phyloP scores from a whole-genome alignment of 257 asterid genomes.

The Gentiana straminea region DNA sequence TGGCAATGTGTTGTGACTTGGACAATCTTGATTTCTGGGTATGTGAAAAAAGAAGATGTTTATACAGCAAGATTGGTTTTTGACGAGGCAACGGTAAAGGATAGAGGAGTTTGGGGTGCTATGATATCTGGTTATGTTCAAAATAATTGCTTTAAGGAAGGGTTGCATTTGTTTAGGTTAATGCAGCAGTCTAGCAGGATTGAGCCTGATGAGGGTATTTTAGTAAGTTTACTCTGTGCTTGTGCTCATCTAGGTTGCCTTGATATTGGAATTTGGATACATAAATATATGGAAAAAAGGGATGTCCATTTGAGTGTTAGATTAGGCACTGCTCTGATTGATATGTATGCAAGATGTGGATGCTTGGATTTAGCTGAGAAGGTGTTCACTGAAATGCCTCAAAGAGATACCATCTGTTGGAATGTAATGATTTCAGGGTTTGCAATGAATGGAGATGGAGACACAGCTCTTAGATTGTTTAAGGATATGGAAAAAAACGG shows the following conservation, averaged over 20 bases:
- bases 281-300: constrained; percentile 29
- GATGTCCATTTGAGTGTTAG: constrained; percentile 21
- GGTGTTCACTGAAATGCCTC: neutral
- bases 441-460: constrained; percentile 58
- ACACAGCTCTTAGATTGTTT: constrained; percentile 34
- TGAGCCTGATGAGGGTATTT: constrained; percentile 50
- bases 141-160: constrained; percentile 66
- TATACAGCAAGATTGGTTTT: constrained; percentile 44
- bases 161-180: constrained; percentile 44
- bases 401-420: constrained; percentile 55
- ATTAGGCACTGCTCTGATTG: constrained; percentile 49
- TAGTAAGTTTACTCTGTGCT: constrained; percentile 47
- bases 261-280: constrained; percentile 64
- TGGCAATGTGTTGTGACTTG: constrained; percentile 46
- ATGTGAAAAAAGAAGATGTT: constrained; percentile 46
- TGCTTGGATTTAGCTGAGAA: constrained; percentile 38
- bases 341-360: constrained; percentile 69
- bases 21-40: constrained; percentile 63
- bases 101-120: constrained; percentile 24
- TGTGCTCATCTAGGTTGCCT: constrained; percentile 61
- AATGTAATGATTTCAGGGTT: constrained; percentile 61
- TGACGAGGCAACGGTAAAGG: constrained; percentile 52
- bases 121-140: constrained; percentile 56
- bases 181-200: constrained; percentile 48
- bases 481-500: constrained; percentile 38